These are phyloP conservation scores for Fomitopsis schrenkii DNA, from an alignment of 1,284 basidiomycete genomes.

Conservation along the genomic window DNA sequence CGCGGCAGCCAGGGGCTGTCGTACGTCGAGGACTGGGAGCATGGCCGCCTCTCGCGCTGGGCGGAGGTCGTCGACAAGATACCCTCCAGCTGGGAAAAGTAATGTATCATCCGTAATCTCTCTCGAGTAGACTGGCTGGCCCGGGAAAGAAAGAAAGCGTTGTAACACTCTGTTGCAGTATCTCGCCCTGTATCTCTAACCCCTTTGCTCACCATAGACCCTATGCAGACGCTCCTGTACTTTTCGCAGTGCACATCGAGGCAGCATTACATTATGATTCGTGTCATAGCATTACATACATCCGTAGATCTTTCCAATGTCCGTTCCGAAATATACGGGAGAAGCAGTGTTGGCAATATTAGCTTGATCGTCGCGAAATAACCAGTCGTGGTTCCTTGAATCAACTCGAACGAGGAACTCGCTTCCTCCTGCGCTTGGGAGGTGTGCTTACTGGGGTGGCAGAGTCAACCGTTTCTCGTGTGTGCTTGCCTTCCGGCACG, in stretches of 20 bases:
- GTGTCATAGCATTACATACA: slow-evolving; percentile 1
- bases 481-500: slow-evolving; percentile 22
- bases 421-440: slow-evolving; percentile 11
- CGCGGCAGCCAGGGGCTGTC: slow-evolving; percentile 59
- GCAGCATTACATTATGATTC: neutral
- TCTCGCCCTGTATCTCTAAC: neutral
- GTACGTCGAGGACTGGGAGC: slow-evolving; percentile 81
- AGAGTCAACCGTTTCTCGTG: slow-evolving; percentile 6
- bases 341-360: neutral
- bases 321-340: neutral
- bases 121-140: neutral
- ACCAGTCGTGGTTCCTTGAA: neutral
- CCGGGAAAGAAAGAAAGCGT: neutral
- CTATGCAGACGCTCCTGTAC: neutral
- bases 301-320: neutral
- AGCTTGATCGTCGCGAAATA: neutral
- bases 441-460: slow-evolving; percentile 7
- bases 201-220: neutral
- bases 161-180: neutral
- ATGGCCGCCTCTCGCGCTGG: slow-evolving; percentile 76
- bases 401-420: slow-evolving; percentile 7
- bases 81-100: slow-evolving; percentile 74
- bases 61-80: slow-evolving; percentile 70
- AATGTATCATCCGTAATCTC: neutral
- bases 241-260: neutral